Conservation (phyloP, 192 early-diverging fungal species). For the Haplosporangium gracile region DNA sequence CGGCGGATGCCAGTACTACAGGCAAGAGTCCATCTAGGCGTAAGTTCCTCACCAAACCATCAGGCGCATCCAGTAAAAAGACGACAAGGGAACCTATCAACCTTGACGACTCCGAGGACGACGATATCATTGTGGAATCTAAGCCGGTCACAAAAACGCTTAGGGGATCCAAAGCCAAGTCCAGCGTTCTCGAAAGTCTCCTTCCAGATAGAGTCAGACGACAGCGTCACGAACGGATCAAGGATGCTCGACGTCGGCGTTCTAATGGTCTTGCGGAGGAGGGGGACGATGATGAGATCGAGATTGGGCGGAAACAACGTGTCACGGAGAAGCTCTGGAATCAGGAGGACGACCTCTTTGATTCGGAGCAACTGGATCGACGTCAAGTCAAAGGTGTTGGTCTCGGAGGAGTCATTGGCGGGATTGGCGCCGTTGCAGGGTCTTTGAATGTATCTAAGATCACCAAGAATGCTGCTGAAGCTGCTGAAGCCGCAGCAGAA, state of each 20-base stretch:
- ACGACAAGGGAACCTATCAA: conserved; percentile 5
- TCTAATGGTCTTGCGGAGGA: neutral
- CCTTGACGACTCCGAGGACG: conserved; percentile 41
- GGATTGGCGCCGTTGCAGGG: conserved; percentile 45
- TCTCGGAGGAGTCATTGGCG: conserved; percentile 44
- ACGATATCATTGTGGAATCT: neutral
- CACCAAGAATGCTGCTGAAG: neutral
- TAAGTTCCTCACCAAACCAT: neutral
- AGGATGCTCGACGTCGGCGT: neutral
- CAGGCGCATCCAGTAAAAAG: neutral
- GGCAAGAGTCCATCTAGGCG: neutral
- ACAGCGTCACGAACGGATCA: conserved; percentile 5
- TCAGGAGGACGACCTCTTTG: conserved; percentile 40
- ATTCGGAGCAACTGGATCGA: conserved; percentile 33
- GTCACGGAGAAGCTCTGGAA: conserved; percentile 47
- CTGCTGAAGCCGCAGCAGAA: neutral
- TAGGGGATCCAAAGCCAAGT: conserved; percentile 16
- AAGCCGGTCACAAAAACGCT: neutral
- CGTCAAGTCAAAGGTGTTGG: conserved; percentile 49
- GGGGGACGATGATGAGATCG: conserved; percentile 23
- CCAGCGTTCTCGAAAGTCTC: conserved; percentile 7
- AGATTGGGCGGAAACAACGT: conserved; percentile 11
- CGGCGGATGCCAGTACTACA: neutral
- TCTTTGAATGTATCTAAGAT: conserved; percentile 31
- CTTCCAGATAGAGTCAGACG: conserved; percentile 20